Conservation (phyloP, 768 basidiomycete species). For the Tulasnella sp. region DNA sequence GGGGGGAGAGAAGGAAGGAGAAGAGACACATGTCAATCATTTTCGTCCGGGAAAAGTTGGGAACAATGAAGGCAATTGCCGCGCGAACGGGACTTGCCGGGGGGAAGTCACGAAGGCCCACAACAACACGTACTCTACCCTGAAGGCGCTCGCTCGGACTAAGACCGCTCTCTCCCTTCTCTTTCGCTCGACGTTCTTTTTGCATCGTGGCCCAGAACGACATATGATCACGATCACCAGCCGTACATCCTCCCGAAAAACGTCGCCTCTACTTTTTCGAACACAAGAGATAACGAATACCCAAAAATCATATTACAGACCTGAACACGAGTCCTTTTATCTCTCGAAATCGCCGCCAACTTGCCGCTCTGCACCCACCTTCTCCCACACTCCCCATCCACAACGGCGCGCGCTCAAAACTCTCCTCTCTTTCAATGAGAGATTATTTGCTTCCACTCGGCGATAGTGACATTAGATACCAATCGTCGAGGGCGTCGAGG, state of each 20-base stretch:
- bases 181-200: background rate
- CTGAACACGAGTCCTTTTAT: background rate
- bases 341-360: background rate
- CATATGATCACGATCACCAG: background rate
- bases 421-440: background rate
- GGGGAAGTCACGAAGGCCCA: background rate
- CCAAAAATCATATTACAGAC: too few relatives aligned
- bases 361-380: background rate
- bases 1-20: too few relatives aligned
- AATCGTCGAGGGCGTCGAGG: background rate
- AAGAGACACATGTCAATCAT: background rate
- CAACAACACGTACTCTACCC: background rate
- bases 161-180: background rate
- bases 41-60: background rate
- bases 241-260: background rate
- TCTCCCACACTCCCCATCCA: background rate
- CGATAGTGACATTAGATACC: background rate
- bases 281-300: background rate
- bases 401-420: background rate
- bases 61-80: background rate
- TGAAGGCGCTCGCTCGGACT: background rate
- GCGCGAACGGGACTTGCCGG: background rate
- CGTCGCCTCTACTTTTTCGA: too few relatives aligned
- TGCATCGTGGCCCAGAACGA: background rate
- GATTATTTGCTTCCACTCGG: background rate